phyloP scores from a whole-genome alignment of 2,329 filamentous ascomycete genomes.

The Hirsutella rhossiliensis region DNA sequence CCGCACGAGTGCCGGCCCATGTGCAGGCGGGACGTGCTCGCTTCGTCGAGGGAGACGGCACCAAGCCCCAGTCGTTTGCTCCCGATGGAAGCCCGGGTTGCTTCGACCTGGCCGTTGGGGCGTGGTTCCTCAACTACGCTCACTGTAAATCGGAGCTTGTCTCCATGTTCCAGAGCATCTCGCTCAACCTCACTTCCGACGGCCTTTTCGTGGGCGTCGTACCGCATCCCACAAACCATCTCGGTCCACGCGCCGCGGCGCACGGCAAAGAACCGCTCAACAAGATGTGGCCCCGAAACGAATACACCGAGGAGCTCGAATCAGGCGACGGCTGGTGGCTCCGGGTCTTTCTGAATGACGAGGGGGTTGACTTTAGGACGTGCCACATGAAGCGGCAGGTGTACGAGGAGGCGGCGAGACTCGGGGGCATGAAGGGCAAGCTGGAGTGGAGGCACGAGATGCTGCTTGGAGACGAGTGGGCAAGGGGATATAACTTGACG shows the following conservation, averaged over 20 bases:
- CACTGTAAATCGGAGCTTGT: neutral
- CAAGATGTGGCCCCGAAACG: neutral
- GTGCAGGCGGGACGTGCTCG: neutral
- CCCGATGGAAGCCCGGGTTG: neutral
- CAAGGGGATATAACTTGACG: neutral
- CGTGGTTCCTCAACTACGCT: conserved; percentile 2
- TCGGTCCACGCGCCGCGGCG: neutral
- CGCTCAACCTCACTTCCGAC: conserved; percentile 4
- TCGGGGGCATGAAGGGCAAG: conserved; percentile 3
- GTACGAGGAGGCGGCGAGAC: conserved; percentile 4
- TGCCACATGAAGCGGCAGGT: conserved; percentile 4
- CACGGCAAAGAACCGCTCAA: neutral
- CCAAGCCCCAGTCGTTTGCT: neutral
- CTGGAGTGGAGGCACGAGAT: conserved; percentile 1
- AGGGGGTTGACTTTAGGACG: conserved; percentile 1
- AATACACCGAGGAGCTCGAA: neutral
- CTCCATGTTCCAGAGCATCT: conserved; percentile 4
- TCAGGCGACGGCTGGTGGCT: neutral
- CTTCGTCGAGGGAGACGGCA: neutral
- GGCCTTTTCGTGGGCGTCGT: conserved; percentile 5
- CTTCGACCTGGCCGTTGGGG: neutral
- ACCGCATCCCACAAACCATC: conserved; percentile 2
- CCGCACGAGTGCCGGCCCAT: neutral
- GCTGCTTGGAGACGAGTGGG: neutral
- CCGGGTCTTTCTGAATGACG: neutral